Conservation (phyloP, 1,139 yeast species). For the Saccharomyces hybrid region DNA sequence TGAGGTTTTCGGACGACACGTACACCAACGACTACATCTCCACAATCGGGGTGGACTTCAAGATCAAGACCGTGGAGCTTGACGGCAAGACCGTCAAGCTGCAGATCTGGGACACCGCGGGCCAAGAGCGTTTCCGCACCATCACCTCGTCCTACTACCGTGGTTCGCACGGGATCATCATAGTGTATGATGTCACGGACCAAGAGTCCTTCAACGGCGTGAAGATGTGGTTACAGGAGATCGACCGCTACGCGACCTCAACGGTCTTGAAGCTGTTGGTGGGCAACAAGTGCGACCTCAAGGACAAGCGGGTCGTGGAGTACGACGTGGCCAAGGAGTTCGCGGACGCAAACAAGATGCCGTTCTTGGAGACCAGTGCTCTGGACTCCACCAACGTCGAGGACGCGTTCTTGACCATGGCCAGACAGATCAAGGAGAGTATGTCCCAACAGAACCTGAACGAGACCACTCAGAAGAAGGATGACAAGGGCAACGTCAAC, state of each 20-base stretch:
- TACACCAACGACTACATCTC: slow-evolving; percentile 95
- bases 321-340: slow-evolving; percentile 95
- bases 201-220: slow-evolving; percentile 96
- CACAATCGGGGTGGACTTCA: slow-evolving; percentile 96
- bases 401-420: slow-evolving; percentile 97
- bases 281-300: slow-evolving; percentile 92
- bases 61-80: slow-evolving; percentile 91
- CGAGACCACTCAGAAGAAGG: slow-evolving; percentile 32
- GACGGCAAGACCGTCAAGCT: slow-evolving; percentile 96
- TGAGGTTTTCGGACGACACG: slow-evolving; percentile 95
- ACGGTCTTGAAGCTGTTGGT: slow-evolving; percentile 94
- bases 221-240: slow-evolving; percentile 97
- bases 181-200: slow-evolving; percentile 96
- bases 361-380: slow-evolving; percentile 95
- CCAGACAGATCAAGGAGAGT: slow-evolving; percentile 94
- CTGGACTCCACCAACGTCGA: slow-evolving; percentile 93
- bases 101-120: slow-evolving; percentile 99
- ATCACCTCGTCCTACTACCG: slow-evolving; percentile 96
- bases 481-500: slow-evolving; percentile 68
- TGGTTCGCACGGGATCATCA: slow-evolving; percentile 97
- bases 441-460: slow-evolving; percentile 63
- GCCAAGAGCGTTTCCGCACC: slow-evolving; percentile 96
- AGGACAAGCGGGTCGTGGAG: slow-evolving; percentile 92
- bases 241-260: slow-evolving; percentile 95
- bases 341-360: slow-evolving; percentile 92